Base-by-base conservation (phyloP, 73 alveolate genomes). In the Symbiodinium natans region DNA sequence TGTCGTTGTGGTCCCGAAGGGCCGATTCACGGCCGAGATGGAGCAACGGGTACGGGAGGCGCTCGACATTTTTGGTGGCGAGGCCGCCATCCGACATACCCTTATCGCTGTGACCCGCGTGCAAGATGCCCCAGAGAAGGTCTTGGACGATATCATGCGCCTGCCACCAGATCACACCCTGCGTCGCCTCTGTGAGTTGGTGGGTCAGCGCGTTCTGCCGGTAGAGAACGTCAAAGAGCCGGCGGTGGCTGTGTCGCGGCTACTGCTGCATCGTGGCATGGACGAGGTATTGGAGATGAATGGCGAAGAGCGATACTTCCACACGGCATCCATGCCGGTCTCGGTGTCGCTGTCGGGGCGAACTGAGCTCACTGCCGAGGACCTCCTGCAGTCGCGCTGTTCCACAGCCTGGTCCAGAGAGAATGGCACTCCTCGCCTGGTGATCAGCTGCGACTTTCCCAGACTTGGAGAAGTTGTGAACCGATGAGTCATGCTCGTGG, bases 31-130 rank as follows among this genome's bases (percentile, higher is more conserved):
- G 2, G n/a, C 92, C 27, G 98, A 92, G 63, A 77, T 92, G 98
- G 98, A 92, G 42, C 98, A 92, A 34, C 92, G 92, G 29, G 98
- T 92, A 3, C 98, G 98, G 19, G 98, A 92, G 36, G 98, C 98
- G 17, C 43, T 92, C 71, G 86, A 90, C 41, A 90, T 90, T 25
- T 90, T 90, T 71, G 96, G 96, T 0, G 96, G 96, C 11, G 52
- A 41, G 17, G 92, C 43, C 17, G 98, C 98, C 23, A 92, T 92
- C n/a, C 92, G 98, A 15, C 98, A 92, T 34, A 92, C 92, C 68
- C 74, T 92, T 92, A 77, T 92, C 31, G 98, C 98, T 29, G 98
- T 92, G 42, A 92, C 98, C 34, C 82, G 83, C 0, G 39, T 46
- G 33, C 63, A 71, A 19, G 98, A 74, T 36, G 98, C 98, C 3